phyloP scores from a whole-genome alignment of 2,329 filamentous ascomycete species.

The Phialophora expanda region DNA sequence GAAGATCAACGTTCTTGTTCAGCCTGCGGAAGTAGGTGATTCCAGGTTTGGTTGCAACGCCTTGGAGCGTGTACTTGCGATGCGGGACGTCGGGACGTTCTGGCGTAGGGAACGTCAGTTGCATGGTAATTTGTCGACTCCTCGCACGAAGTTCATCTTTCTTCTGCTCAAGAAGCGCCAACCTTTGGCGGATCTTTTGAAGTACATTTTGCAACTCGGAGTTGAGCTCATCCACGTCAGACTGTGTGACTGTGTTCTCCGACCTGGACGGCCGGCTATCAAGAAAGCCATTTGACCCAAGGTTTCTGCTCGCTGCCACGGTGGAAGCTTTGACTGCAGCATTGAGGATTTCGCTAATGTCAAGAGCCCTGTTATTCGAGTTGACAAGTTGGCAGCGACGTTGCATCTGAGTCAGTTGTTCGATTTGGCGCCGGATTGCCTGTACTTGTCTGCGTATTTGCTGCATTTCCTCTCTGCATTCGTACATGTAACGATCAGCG shows the following conservation, averaged over 20 bases:
- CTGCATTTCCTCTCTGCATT: slow-evolving; percentile 55
- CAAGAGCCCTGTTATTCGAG: slow-evolving; percentile 30
- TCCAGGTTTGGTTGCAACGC: slow-evolving; percentile 63
- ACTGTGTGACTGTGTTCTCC: slow-evolving; percentile 16
- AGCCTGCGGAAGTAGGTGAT: slow-evolving; percentile 62
- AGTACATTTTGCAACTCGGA: slow-evolving; percentile 46
- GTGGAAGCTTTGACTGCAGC: slow-evolving; percentile 43
- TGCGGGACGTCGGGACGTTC: slow-evolving; percentile 49
- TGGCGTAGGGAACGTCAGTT: slow-evolving; percentile 54
- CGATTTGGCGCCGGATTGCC: slow-evolving; percentile 36
- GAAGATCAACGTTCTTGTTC: slow-evolving; percentile 40
- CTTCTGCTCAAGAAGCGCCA: slow-evolving; percentile 50
- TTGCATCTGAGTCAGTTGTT: slow-evolving; percentile 32
- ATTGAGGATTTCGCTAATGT: slow-evolving; percentile 36
- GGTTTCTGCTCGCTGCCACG: slow-evolving; percentile 38
- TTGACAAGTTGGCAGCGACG: slow-evolving; percentile 33
- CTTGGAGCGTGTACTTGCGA: slow-evolving; percentile 60
- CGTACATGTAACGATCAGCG: slow-evolving; percentile 64
- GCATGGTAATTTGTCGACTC: slow-evolving; percentile 52
- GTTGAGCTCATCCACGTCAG: slow-evolving; percentile 40
- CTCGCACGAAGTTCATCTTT: slow-evolving; percentile 45
- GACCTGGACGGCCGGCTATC: slow-evolving; percentile 20
- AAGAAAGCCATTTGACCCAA: slow-evolving; percentile 16
- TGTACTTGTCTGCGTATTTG: slow-evolving; percentile 52
- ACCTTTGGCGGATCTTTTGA: slow-evolving; percentile 49